phyloP scores from a whole-genome alignment of 305 asterid genomes.

The Fraxinus latifolia region DNA sequence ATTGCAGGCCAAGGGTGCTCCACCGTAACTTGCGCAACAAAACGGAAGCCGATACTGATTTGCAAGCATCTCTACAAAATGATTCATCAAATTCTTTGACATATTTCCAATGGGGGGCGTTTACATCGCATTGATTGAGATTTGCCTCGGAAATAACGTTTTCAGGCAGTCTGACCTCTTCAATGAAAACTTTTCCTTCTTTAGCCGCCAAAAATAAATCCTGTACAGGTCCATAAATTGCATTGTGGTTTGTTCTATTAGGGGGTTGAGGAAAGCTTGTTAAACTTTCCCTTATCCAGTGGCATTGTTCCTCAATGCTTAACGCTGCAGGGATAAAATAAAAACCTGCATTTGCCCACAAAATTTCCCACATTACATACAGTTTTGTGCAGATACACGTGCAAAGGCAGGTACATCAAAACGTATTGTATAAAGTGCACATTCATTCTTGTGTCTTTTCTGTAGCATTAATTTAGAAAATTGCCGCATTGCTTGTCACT shows the following conservation, averaged over 20 bases:
- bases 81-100: slow-evolving; percentile 36
- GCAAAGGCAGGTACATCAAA: not conserved
- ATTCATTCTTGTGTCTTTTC: not conserved
- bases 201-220: slow-evolving; percentile 71
- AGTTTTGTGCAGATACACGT: not conserved
- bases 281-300: slow-evolving; percentile 82
- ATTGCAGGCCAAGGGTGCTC: slow-evolving; percentile 99
- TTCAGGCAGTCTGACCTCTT: slow-evolving; percentile 32
- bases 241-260: slow-evolving; percentile 86
- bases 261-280: slow-evolving; percentile 85
- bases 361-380: not conserved
- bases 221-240: slow-evolving; percentile 66
- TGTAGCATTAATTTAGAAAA: not conserved
- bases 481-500: not conserved
- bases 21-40: slow-evolving; percentile 98
- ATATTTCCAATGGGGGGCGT: slow-evolving; percentile 47
- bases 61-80: slow-evolving; percentile 36
- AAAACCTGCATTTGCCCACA: slow-evolving; percentile 55
- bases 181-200: slow-evolving; percentile 48
- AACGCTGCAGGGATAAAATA: slow-evolving; percentile 86
- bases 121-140: slow-evolving; percentile 17
- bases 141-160: slow-evolving; percentile 27
- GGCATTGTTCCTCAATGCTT: slow-evolving; percentile 67
- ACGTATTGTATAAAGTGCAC: not conserved
- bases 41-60: slow-evolving; percentile 67